A percentile compares a stretch with the other conserved stretches of the same genome.
These are phyloP conservation scores for Cornus florida DNA, from an alignment of 148 eudicot genomes.

Conservation along the genomic window DNA sequence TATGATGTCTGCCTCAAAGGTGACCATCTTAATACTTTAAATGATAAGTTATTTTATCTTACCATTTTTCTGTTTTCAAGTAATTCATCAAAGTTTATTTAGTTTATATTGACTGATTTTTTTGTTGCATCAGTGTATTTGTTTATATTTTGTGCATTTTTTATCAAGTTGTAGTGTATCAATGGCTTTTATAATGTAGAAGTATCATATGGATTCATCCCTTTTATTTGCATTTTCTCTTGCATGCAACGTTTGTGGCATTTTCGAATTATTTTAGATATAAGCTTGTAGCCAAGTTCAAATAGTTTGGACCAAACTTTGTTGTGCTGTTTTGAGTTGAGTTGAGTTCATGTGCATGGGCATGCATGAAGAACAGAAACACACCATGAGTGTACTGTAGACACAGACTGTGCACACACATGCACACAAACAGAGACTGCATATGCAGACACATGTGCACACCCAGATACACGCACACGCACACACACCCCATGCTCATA, in stretches of 20 bases:
- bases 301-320: no score
- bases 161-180: not conserved
- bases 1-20: slow-evolving; percentile 99
- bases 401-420: no score
- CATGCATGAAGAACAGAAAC: no score
- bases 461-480: no score
- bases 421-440: no score
- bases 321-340: no score
- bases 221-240: not conserved
- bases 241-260: not conserved
- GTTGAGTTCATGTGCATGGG: no score
- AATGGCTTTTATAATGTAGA: not conserved
- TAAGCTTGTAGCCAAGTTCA: no score
- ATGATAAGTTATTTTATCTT: not conserved
- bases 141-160: not conserved
- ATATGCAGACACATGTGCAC: no score
- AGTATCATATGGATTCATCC: not conserved
- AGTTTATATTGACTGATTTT: not conserved
- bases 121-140: not conserved
- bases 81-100: slow-evolving; percentile 1
- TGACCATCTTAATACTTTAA: slow-evolving; percentile 11
- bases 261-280: not conserved
- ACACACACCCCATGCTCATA: no score
- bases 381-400: no score
- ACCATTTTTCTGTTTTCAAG: not conserved